These are phyloP conservation scores for Mediolabrus comicus DNA, from an alignment of 108 stramenopile genomes.

Conservation along the genomic window DNA sequence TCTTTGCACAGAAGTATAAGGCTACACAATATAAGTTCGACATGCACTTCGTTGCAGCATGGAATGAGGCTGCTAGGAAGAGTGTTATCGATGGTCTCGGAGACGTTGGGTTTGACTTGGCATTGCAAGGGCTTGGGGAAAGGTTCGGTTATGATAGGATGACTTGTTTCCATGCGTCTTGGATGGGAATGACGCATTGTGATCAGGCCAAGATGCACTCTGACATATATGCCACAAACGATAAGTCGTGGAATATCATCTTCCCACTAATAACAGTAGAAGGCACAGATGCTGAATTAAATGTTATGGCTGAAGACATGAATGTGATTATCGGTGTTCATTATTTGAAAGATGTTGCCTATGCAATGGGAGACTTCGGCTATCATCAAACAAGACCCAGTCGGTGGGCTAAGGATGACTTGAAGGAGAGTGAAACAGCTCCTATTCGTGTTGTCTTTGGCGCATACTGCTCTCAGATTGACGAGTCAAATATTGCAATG, in stretches of 20 bases:
- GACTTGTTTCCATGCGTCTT: constrained; percentile 45
- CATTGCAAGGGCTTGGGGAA: constrained; percentile 41
- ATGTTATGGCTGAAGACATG: constrained; percentile 48
- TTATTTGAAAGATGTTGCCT: constrained; percentile 54
- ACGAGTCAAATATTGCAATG: constrained; percentile 50
- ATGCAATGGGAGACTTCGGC: constrained; percentile 43
- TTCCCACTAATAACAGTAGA: constrained; percentile 49
- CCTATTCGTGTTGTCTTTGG: constrained; percentile 51
- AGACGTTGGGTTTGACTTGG: constrained; percentile 37
- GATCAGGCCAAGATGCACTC: constrained; percentile 42
- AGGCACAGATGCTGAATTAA: constrained; percentile 37
- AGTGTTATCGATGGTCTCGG: constrained; percentile 34
- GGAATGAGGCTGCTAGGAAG: constrained; percentile 41
- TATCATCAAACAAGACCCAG: constrained; percentile 46
- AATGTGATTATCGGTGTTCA: constrained; percentile 51
- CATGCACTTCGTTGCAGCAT: constrained; percentile 51
- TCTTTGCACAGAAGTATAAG: constrained; percentile 51
- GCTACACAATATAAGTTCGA: constrained; percentile 36
- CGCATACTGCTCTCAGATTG: constrained; percentile 51
- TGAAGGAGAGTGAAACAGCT: neutral
- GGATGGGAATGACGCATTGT: constrained; percentile 50
- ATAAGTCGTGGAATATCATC: constrained; percentile 47
- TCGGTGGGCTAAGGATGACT: constrained; percentile 5
- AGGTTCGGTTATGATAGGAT: constrained; percentile 40
- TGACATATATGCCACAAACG: constrained; percentile 43